Conservation (phyloP, 371 early-diverging fungal species). For the Quaeritorhiza haematococci region DNA sequence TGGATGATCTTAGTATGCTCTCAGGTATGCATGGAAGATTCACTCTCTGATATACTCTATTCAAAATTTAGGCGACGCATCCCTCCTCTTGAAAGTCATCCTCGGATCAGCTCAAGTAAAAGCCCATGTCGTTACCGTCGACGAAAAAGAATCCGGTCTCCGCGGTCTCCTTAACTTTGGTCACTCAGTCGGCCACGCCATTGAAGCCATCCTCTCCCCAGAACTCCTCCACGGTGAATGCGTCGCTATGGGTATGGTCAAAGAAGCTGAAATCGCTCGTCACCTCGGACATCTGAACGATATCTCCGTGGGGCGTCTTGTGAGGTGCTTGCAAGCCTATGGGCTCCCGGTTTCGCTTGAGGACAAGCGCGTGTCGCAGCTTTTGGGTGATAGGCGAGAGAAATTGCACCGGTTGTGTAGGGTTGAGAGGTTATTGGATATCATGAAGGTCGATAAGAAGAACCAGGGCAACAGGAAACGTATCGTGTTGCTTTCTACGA, state of each 20-base stretch:
- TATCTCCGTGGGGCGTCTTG: conserved; percentile 84
- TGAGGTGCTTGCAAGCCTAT: conserved; percentile 80
- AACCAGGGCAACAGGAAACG: conserved; percentile 88
- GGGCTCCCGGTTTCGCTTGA: conserved; percentile 80
- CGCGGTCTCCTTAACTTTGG: conserved; percentile 96
- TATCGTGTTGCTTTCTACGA: conserved; percentile 79
- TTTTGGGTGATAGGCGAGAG: no score
- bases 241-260: conserved; percentile 89
- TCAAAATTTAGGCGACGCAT: no score
- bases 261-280: conserved; percentile 91
- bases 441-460: conserved; percentile 95
- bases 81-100: conserved; percentile 75
- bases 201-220: conserved; percentile 89
- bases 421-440: conserved; percentile 78
- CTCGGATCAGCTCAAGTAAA: conserved; percentile 86
- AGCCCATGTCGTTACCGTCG: conserved; percentile 89
- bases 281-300: conserved; percentile 80
- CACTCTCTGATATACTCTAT: no score
- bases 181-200: conserved; percentile 94
- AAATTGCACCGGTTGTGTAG: conserved; percentile 64
- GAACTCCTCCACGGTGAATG: conserved; percentile 94
- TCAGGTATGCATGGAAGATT: no score
- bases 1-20: no score
- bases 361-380: conserved; percentile 60
- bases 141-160: conserved; percentile 92